phyloP scores from a whole-genome alignment of 2,329 filamentous ascomycete genomes.

The Aspergillus quadricinctus region DNA sequence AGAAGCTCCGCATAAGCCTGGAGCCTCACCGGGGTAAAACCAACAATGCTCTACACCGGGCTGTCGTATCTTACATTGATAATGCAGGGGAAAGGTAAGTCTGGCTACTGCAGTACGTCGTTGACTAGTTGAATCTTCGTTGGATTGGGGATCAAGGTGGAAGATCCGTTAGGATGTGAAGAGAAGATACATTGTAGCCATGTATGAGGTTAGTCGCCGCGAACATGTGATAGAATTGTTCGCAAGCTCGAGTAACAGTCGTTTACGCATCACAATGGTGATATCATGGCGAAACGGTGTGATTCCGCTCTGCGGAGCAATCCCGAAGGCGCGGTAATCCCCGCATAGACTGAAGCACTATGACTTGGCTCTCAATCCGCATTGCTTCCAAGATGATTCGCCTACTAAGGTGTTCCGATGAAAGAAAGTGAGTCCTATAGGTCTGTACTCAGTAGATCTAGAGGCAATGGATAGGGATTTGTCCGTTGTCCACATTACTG shows the following conservation, averaged over 20 bases:
- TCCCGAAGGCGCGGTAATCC: neutral
- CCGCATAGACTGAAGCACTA: neutral
- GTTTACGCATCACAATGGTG: neutral
- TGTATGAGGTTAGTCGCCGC: neutral
- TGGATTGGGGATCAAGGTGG: neutral
- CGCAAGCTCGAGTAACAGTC: neutral
- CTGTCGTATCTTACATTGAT: neutral
- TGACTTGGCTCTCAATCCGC: too few relatives aligned
- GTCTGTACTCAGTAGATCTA: neutral
- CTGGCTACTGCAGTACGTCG: neutral
- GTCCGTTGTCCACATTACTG: neutral
- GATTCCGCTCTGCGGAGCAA: neutral
- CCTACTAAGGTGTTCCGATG: neutral
- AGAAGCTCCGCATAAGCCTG: neutral
- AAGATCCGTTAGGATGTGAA: neutral
- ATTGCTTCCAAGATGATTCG: neutral
- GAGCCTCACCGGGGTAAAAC: neutral
- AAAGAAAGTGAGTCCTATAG: neutral
- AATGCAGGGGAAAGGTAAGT: neutral
- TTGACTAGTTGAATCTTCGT: neutral
- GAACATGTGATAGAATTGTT: too few relatives aligned
- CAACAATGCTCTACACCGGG: neutral
- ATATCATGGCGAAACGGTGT: neutral
- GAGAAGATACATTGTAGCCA: neutral
- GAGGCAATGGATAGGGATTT: neutral